Percentiles rank a stretch among this genome's conserved stretches.
phyloP scores from a whole-genome alignment of 2,329 filamentous ascomycete genomes.

The Neocatenulostroma microsporum region DNA sequence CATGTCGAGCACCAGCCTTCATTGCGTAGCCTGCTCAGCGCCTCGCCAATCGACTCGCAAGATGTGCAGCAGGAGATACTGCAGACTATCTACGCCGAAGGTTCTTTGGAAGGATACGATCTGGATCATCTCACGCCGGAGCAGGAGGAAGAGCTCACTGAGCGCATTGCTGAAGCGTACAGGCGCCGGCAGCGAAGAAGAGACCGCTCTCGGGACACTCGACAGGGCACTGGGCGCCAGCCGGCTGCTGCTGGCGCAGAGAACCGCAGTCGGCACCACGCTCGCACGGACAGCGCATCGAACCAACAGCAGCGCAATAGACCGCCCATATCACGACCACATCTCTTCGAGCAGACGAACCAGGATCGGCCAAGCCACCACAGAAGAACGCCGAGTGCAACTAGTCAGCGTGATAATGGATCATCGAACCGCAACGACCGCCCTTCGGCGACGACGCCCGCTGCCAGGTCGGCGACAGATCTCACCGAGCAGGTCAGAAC shows the following conservation, averaged over 20 bases:
- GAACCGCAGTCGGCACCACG: constrained; percentile 16
- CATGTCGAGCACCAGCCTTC: constrained; percentile 82
- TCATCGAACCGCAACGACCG: constrained; percentile 34
- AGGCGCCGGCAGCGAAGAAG: constrained; percentile 61
- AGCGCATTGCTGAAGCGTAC: constrained; percentile 84
- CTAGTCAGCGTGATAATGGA: constrained; percentile 20
- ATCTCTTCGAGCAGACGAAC: constrained; percentile 36
- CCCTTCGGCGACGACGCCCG: constrained; percentile 42
- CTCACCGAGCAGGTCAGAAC: constrained; percentile 37
- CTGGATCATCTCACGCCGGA: constrained; percentile 75
- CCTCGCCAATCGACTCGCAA: constrained; percentile 65
- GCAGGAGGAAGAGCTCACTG: constrained; percentile 83
- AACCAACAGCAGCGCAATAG: constrained; percentile 24
- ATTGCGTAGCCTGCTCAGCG: constrained; percentile 72
- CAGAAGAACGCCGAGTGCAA: constrained; percentile 39
- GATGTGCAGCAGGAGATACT: constrained; percentile 84
- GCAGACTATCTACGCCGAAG: constrained; percentile 80
- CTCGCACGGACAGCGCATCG: constrained; percentile 25
- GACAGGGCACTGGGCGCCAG: constrained; percentile 3
- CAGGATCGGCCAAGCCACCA: constrained; percentile 25
- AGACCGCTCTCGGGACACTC: constrained; percentile 22
- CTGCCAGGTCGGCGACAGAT: constrained; percentile 59
- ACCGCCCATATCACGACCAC: constrained; percentile 42
- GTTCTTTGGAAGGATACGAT: constrained; percentile 79
- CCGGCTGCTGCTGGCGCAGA: constrained; percentile 2